phyloP scores from a whole-genome alignment of 2,329 filamentous ascomycete genomes.

The Epichloe uncinata region DNA sequence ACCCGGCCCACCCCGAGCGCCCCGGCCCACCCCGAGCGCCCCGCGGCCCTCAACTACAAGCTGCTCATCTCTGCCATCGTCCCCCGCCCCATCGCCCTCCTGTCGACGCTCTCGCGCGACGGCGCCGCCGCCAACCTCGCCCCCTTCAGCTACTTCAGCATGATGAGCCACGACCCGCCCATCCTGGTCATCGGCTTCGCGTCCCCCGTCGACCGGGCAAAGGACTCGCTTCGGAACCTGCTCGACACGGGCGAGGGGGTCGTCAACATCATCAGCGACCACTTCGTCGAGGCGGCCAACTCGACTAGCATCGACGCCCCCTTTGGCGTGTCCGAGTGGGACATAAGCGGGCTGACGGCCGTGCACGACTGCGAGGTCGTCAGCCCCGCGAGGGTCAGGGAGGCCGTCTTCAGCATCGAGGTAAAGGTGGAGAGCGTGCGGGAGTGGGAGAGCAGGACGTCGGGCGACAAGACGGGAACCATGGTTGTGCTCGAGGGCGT shows the following conservation, averaged over 20 bases:
- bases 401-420: conserved; percentile 75
- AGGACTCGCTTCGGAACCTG: conserved; percentile 70
- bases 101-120: conserved; percentile 48
- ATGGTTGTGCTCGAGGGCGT: conserved; percentile 71
- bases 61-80: conserved; percentile 76
- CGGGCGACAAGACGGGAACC: conserved; percentile 62
- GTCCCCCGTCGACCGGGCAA: conserved; percentile 37
- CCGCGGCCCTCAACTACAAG: conserved; percentile 71
- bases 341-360: conserved; percentile 60
- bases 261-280: conserved; percentile 79
- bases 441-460: conserved; percentile 65
- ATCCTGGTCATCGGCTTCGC: conserved; percentile 54
- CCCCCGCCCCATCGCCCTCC: conserved; percentile 60
- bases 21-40: conserved; percentile 55
- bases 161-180: conserved; percentile 77
- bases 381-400: conserved; percentile 57
- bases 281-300: conserved; percentile 80
- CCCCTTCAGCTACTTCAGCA: conserved; percentile 76
- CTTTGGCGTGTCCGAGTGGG: conserved; percentile 67
- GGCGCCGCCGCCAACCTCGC: conserved; percentile 53
- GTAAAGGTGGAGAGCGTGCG: conserved; percentile 59
- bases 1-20: too few relatives aligned
- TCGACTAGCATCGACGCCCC: conserved; percentile 67
- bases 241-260: conserved; percentile 58
- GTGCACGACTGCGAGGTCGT: conserved; percentile 45